phyloP scores from a whole-genome alignment of 2,329 filamentous ascomycete species.

The Dactylellina leptospora region DNA sequence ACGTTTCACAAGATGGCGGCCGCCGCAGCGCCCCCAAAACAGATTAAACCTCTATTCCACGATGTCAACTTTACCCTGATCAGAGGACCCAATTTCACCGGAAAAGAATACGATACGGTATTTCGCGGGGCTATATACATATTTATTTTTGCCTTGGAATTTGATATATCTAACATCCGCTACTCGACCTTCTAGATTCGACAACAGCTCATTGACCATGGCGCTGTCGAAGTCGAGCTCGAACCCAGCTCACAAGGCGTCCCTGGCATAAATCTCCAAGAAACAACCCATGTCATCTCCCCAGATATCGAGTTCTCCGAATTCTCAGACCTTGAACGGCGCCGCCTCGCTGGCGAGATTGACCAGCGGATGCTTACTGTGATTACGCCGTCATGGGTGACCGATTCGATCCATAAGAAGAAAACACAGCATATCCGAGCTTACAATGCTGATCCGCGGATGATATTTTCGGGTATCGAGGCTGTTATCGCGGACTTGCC shows the following conservation, averaged over 20 bases:
- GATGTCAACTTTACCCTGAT: conserved; percentile 52
- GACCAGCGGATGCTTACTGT: conserved; percentile 74
- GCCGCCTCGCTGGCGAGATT: conserved; percentile 57
- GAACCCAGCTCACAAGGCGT: conserved; percentile 34
- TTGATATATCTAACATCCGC: neutral
- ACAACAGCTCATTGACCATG: conserved; percentile 60
- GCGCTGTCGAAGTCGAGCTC: conserved; percentile 58
- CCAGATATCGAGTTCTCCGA: conserved; percentile 90
- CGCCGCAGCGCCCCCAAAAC: conserved; percentile 3
- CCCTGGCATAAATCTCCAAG: conserved; percentile 59
- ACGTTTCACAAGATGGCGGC: conserved; percentile 37
- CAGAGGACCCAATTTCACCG: conserved; percentile 43
- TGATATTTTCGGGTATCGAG: conserved; percentile 87
- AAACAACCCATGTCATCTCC: conserved; percentile 73
- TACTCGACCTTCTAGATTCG: conserved; percentile 58
- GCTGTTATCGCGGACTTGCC: conserved; percentile 87
- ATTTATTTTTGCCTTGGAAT: neutral
- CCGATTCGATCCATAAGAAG: conserved; percentile 72
- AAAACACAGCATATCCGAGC: conserved; percentile 81
- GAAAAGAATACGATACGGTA: conserved; percentile 48
- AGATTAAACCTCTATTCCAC: conserved; percentile 40
- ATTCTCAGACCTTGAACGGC: conserved; percentile 76
- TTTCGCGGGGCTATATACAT: neutral
- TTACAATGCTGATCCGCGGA: conserved; percentile 86
- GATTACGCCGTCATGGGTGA: conserved; percentile 82